phyloP scores from a whole-genome alignment of 495 filamentous ascomycete species.

The Lentithecium fluviatile region DNA sequence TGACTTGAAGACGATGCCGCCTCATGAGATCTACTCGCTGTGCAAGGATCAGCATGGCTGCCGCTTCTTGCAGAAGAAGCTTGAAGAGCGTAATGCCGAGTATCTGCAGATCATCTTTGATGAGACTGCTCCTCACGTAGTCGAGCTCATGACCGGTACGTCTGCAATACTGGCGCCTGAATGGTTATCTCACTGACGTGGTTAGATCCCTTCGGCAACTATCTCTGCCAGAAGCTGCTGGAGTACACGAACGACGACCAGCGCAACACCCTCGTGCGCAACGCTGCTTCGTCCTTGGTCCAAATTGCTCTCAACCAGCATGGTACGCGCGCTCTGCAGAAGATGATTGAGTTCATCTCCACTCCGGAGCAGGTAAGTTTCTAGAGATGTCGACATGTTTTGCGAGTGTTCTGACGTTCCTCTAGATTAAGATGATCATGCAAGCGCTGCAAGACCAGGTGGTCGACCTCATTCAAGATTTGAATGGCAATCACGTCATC shows the following conservation, averaged over 20 bases:
- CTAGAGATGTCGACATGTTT: not conserved
- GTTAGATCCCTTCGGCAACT: constrained; percentile 93
- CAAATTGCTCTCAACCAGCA: constrained; percentile 94
- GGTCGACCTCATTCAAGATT: constrained; percentile 88
- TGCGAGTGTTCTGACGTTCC: constrained; percentile 24
- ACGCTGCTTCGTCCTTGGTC: constrained; percentile 79
- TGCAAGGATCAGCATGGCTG: constrained; percentile 99
- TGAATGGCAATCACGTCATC: constrained; percentile 98
- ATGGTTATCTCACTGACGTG: constrained; percentile 2
- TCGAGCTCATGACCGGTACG: constrained; percentile 90
- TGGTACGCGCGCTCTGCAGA: constrained; percentile 92
- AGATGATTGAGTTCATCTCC: constrained; percentile 97
- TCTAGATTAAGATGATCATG: constrained; percentile 75
- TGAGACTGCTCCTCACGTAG: constrained; percentile 85
- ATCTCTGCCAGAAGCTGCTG: constrained; percentile 93
- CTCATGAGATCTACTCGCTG: constrained; percentile 74
- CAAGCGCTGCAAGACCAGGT: constrained; percentile 72
- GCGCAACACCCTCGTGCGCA: constrained; percentile 86
- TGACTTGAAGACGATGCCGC: constrained; percentile 68
- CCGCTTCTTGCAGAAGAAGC: constrained; percentile 89
- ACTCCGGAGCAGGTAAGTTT: constrained; percentile 60
- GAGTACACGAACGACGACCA: constrained; percentile 92
- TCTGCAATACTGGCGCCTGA: not conserved
- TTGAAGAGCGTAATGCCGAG: constrained; percentile 83
- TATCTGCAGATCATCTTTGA: constrained; percentile 88